Evolutionary conservation across 352 stramenopile species (phyloP).

Genomic region (Phytophthora crassamura): DNA sequence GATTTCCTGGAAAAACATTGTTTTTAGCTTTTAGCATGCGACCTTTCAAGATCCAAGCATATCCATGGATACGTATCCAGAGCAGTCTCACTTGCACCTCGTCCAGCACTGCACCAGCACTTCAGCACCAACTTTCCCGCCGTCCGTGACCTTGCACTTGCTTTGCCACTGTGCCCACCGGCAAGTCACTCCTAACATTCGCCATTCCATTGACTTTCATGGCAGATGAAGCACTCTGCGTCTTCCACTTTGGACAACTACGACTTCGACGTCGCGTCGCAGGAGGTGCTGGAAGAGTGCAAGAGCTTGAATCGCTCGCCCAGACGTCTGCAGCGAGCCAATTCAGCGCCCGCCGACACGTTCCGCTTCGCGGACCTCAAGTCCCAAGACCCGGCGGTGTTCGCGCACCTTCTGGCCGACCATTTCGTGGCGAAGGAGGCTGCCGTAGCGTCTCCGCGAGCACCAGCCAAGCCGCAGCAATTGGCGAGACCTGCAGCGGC

Average conservation of each 20-base stretch:
- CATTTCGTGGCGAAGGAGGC: constrained; percentile 35
- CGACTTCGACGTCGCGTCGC: constrained; percentile 24
- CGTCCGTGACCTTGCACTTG: background rate
- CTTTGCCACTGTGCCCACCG: background rate
- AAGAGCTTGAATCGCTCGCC: constrained; percentile 10
- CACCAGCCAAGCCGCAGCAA: constrained; percentile 11
- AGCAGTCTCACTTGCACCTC: background rate
- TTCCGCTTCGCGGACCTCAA: constrained; percentile 24
- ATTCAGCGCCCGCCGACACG: background rate
- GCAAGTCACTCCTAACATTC: constrained; percentile 1
- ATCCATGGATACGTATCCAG: constrained; percentile 17
- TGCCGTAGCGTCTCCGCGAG: background rate
- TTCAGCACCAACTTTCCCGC: background rate
- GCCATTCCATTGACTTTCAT: background rate
- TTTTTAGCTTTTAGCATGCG: constrained; percentile 2
- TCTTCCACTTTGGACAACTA: constrained; percentile 8
- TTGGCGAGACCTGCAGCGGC: constrained; percentile 15
- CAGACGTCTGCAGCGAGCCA: constrained; percentile 5
- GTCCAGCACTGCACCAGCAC: constrained; percentile 17
- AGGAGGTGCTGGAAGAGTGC: constrained; percentile 20
- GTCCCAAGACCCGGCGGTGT: constrained; percentile 27
- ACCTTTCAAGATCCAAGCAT: constrained; percentile 30
- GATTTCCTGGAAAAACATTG: constrained; percentile 1
- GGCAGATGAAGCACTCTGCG: constrained; percentile 19
- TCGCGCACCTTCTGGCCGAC: constrained; percentile 34